Conservation (phyloP, 805 yeast genomes). For the Candida arabinofermentans region DNA sequence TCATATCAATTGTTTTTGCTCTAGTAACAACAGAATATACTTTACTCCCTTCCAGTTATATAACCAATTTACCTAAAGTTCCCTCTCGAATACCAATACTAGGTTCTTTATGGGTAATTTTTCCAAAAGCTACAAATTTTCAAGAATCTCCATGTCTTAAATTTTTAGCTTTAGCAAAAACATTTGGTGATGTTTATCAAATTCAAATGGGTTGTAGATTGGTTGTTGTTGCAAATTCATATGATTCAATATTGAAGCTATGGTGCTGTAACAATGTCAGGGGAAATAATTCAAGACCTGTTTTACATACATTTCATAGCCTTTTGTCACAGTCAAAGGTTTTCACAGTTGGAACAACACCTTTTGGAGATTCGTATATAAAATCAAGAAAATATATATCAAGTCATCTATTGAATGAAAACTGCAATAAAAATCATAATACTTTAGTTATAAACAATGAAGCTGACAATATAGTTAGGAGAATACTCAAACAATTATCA, state of each 20-base stretch:
- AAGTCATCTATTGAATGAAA: constrained; percentile 36
- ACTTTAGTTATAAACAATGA: constrained; percentile 37
- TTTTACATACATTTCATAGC: constrained; percentile 62
- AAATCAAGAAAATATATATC: constrained; percentile 47
- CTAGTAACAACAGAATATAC: too few relatives aligned
- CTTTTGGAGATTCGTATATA: constrained; percentile 45
- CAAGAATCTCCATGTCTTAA: constrained; percentile 41
- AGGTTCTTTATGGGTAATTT: constrained; percentile 22
- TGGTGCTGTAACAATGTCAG: constrained; percentile 46
- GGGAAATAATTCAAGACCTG: constrained; percentile 65
- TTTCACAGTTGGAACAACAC: constrained; percentile 64
- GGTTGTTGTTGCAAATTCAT: constrained; percentile 66
- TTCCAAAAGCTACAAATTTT: constrained; percentile 21
- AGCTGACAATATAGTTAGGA: constrained; percentile 25
- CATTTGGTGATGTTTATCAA: constrained; percentile 51
- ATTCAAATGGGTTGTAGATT: constrained; percentile 54
- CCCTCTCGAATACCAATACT: constrained; percentile 23
- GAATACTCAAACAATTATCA: constrained; percentile 3
- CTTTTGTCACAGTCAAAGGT: constrained; percentile 53
- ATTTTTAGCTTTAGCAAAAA: constrained; percentile 42
- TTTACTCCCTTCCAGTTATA: constrained; percentile 9
- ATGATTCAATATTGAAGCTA: constrained; percentile 45
- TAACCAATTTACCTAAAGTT: constrained; percentile 20
- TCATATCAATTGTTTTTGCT: too few relatives aligned
- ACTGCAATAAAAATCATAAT: constrained; percentile 30